phyloP scores from a whole-genome alignment of 306 rosid species.

The Pyrus pyrifolia region DNA sequence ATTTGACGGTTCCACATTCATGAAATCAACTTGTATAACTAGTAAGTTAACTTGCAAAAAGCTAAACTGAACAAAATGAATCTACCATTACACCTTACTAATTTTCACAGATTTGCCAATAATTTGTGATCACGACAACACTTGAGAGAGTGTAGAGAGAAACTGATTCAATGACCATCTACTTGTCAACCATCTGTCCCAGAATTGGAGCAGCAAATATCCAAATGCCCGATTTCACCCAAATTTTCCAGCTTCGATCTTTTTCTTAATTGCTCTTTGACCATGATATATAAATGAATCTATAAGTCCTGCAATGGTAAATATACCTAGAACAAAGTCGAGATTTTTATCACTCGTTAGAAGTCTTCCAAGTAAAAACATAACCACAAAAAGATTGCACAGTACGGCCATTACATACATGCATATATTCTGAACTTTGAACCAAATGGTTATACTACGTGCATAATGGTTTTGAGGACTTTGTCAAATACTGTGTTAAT shows the following conservation, averaged over 20 bases:
- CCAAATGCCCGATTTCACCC: slow-evolving; percentile 24
- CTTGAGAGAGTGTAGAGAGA: not conserved
- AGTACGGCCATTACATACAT: not conserved
- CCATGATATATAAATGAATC: slow-evolving; percentile 75
- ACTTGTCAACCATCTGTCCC: not conserved
- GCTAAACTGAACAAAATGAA: not conserved
- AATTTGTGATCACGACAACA: not conserved
- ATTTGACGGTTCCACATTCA: not conserved
- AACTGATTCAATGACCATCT: not conserved
- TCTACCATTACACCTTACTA: not conserved
- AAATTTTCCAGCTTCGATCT: slow-evolving; percentile 55
- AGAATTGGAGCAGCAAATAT: slow-evolving; percentile 4
- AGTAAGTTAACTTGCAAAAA: not conserved
- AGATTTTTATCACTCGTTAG: slow-evolving; percentile 9
- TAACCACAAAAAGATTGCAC: not conserved
- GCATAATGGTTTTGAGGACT: not conserved
- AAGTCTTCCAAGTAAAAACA: not conserved
- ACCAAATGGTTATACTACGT: not conserved
- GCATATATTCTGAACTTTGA: not conserved
- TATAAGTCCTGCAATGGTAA: slow-evolving; percentile 70
- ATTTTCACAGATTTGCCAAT: not conserved
- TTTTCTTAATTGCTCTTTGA: slow-evolving; percentile 60
- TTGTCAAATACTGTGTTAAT: not conserved
- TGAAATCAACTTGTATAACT: not conserved
- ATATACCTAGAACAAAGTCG: slow-evolving; percentile 43